Percentiles rank a stretch among this genome's conserved stretches.
Conservation (phyloP, 148 eudicot species). For the Talinum fruticosum region DNA sequence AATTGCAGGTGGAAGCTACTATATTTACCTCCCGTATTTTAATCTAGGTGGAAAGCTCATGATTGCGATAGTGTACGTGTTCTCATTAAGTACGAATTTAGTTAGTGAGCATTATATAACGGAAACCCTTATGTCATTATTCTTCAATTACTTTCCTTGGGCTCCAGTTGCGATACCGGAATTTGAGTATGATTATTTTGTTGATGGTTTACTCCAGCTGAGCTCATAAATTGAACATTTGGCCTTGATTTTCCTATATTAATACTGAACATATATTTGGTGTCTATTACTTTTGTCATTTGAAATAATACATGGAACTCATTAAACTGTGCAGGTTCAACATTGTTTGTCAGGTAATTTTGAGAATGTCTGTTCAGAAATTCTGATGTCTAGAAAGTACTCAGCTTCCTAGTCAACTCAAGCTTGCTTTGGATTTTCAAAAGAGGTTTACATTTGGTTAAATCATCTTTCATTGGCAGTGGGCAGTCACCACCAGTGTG, state of each 20-base stretch:
- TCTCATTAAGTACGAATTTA: not conserved
- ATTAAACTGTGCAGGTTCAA: conserved; percentile 72
- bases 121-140: not conserved
- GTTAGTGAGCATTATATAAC: not conserved
- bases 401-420: conserved; percentile 5
- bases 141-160: not conserved
- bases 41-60: not conserved
- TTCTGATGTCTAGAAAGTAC: conserved; percentile 4
- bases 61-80: not conserved
- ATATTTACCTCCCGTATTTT: too few species aligned
- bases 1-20: too few species aligned
- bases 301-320: not conserved
- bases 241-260: not conserved
- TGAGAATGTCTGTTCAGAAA: conserved; percentile 18
- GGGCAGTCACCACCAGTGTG: conserved; percentile 95
- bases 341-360: conserved; percentile 90
- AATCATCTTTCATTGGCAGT: conserved; percentile 50
- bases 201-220: not conserved
- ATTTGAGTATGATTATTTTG: not conserved
- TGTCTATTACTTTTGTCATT: not conserved
- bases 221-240: not conserved
- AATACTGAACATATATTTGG: not conserved
- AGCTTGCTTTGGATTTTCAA: not conserved
- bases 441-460: conserved; percentile 1
- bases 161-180: not conserved